phyloP scores from a whole-genome alignment of 2,329 filamentous ascomycete genomes.

The Colletotrichum sp. region DNA sequence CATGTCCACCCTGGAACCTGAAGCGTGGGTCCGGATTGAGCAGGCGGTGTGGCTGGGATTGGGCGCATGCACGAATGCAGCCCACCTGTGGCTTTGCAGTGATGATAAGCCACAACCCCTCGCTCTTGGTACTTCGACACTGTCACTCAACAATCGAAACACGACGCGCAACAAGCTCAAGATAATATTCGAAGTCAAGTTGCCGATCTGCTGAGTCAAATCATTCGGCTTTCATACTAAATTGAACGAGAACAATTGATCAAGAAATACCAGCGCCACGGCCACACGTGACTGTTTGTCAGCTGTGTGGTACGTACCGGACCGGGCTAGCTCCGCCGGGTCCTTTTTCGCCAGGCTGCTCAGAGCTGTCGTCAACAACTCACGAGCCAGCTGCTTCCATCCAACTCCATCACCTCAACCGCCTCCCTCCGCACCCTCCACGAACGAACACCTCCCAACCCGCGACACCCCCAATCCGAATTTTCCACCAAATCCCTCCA shows the following conservation, averaged over 20 bases:
- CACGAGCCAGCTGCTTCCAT: slow-evolving; percentile 20
- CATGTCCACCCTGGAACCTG: background rate
- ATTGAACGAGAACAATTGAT: background rate
- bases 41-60: background rate
- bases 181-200: rapidly evolving
- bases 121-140: background rate
- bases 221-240: rapidly evolving
- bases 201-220: rapidly evolving
- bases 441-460: background rate
- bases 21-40: rapidly evolving
- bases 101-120: background rate
- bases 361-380: slow-evolving; percentile 34
- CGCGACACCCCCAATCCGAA: background rate
- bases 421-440: background rate
- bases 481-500: background rate
- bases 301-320: background rate
- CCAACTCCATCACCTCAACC: slow-evolving; percentile 17
- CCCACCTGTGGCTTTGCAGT: background rate
- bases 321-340: slow-evolving; percentile 24
- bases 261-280: background rate
- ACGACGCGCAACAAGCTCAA: background rate
- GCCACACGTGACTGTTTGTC: slow-evolving; percentile 15
- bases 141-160: background rate
- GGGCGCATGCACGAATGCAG: background rate
- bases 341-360: slow-evolving; percentile 33